Evolutionary conservation across 1,284 basidiomycete species (phyloP), one percentile per base, ranked within the genome.

Genomic region (Marasmius tenuissimus): DNA sequence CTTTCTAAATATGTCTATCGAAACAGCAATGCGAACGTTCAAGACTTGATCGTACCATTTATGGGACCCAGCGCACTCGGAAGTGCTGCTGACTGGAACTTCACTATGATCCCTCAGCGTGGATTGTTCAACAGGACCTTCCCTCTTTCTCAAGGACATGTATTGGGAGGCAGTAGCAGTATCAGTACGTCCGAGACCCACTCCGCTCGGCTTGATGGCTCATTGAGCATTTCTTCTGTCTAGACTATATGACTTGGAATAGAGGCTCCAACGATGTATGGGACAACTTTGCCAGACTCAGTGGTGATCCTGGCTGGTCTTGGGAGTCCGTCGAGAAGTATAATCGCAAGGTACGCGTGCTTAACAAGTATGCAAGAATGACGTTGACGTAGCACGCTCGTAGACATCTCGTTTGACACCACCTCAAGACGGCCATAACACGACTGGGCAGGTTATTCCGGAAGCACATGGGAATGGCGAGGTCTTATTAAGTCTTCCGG

Each of bases 251-350:
- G 64, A 61, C 67, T 34, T 74, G 67, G 51, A 71, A 62, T 14
- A 68, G 72, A 18, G 73, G 73, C 9, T 70, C 73, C 3, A 57
- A 63, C 11, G 70, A 74, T 45, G 67, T 72, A 35, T 74, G 59
- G 50, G 62, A 75, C 48, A 66, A 65, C 14, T 67, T 60, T 52
- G 72, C 73, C 0, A 42, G 57, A 1, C 59, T 69, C 4, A 67
- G 69, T 9, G 66, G 64, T 6, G 72, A 75, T 60, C 12, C 49
- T 10, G 68, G 68, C 8, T 75, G 73, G 73, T 60, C 66, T 18
- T 75, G 73, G 72, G 52, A 69, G 20, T 62, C 47, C 2, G 27
- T 72, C 3, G 50, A 55, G 56, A 57, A 61, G n/a, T 71, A 63
- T 45, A 66, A 68, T 56, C 57, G 60, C 49, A 69, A 66, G 65